These are phyloP conservation scores for Xylariaceae sp. DNA, from an alignment of 2,329 filamentous ascomycete species.

Conservation along the genomic window DNA sequence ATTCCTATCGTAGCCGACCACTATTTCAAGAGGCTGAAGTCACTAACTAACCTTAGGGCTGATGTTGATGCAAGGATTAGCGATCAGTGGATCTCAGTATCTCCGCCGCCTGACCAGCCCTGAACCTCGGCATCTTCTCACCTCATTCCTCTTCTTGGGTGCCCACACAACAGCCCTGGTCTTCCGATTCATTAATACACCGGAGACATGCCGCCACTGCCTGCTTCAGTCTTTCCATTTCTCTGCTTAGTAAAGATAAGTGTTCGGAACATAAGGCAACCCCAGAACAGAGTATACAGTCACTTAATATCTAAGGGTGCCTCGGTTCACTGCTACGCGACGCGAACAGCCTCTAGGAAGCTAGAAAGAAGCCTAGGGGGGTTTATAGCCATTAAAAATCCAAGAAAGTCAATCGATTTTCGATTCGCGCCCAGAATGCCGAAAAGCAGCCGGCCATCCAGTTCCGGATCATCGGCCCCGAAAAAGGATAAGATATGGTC, in stretches of 20 bases:
- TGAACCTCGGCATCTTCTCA: slow-evolving; percentile 24
- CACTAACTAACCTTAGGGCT: no score
- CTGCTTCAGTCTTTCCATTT: neutral
- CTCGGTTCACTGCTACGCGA: neutral
- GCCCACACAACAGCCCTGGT: neutral
- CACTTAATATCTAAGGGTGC: neutral
- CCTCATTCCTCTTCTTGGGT: neutral
- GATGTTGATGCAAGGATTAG: slow-evolving; percentile 1
- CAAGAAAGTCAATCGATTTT: neutral
- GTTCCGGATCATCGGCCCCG: neutral
- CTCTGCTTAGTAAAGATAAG: neutral
- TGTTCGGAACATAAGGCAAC: neutral
- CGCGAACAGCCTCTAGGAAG: neutral
- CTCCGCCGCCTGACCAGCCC: neutral
- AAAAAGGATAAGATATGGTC: slow-evolving; percentile 14
- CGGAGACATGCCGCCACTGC: slow-evolving; percentile 14
- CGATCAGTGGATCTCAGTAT: slow-evolving; percentile 13
- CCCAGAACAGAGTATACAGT: neutral
- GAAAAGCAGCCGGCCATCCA: slow-evolving; percentile 8
- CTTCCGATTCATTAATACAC: neutral
- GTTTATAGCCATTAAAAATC: neutral
- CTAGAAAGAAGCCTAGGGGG: neutral
- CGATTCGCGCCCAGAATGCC: slow-evolving; percentile 1
- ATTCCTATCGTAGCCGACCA: no score
- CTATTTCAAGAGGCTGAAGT: no score